Evolutionary conservation across 164 flowering plant species (phyloP).

Genomic region (Vitis labrusca): DNA sequence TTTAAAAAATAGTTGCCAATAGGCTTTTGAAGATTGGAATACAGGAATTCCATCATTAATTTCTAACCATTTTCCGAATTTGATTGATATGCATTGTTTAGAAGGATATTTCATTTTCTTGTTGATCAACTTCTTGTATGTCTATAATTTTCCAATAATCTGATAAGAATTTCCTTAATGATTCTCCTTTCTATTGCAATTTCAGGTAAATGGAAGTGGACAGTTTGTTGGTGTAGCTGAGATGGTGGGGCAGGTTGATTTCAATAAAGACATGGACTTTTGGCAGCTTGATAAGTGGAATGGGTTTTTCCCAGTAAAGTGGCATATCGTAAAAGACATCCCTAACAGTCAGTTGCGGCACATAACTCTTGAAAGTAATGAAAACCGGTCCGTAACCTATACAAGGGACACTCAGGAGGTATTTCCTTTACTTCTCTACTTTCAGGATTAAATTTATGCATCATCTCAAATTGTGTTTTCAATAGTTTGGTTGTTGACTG

Average conservation of each 20-base stretch:
- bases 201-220: slow-evolving; percentile 81
- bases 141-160: background rate
- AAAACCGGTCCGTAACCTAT: slow-evolving; percentile 61
- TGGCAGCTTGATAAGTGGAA: slow-evolving; percentile 84
- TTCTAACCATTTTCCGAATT: too few species aligned
- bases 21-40: background rate
- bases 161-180: background rate
- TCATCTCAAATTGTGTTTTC: too few species aligned
- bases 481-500: too few species aligned
- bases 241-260: slow-evolving; percentile 81
- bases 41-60: too few species aligned
- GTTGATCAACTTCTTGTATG: background rate
- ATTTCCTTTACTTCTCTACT: slow-evolving; percentile 5
- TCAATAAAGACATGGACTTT: slow-evolving; percentile 70
- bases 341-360: slow-evolving; percentile 57
- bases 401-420: slow-evolving; percentile 90
- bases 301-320: slow-evolving; percentile 78
- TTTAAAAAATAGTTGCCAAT: too few species aligned
- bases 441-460: background rate
- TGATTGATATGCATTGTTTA: background rate
- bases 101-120: background rate
- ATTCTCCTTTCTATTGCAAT: slow-evolving; percentile 3
- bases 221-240: slow-evolving; percentile 86
- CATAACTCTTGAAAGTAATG: slow-evolving; percentile 72
- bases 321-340: slow-evolving; percentile 80